Conservation (phyloP, 352 stramenopile genomes). For the Phytophthora crassamura region DNA sequence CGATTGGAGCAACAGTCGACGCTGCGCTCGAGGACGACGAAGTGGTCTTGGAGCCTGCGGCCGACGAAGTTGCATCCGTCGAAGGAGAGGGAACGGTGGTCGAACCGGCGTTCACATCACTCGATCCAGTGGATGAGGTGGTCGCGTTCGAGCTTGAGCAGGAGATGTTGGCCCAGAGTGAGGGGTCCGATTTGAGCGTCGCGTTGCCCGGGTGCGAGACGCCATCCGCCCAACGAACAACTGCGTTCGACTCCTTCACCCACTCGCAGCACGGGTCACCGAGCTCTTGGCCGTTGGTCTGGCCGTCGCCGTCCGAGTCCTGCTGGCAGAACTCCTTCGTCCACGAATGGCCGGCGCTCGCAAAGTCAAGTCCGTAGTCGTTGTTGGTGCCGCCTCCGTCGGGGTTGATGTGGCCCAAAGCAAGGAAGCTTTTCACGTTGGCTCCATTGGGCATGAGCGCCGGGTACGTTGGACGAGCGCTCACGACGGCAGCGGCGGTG, state of each 20-base stretch:
- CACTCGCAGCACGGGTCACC: conserved; percentile 85
- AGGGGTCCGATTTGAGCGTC: conserved; percentile 32
- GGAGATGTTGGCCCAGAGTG: conserved; percentile 40
- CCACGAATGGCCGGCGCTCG: conserved; percentile 33
- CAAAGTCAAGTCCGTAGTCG: conserved; percentile 53
- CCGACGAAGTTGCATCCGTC: conserved; percentile 15
- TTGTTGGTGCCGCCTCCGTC: conserved; percentile 43
- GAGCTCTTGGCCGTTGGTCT: conserved; percentile 87
- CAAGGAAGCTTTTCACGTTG: conserved; percentile 35
- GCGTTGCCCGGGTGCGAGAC: conserved; percentile 46
- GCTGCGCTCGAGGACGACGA: conserved; percentile 23
- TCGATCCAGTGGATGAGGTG: conserved; percentile 18
- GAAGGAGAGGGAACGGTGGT: background rate
- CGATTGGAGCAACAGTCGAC: conserved; percentile 23
- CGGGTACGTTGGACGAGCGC: conserved; percentile 33
- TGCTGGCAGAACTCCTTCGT: conserved; percentile 56
- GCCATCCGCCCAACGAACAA: conserved; percentile 28
- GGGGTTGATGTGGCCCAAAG: conserved; percentile 45
- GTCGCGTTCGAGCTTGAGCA: conserved; percentile 14
- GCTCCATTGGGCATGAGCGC: conserved; percentile 40
- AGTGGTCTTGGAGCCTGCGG: background rate
- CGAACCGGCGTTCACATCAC: conserved; percentile 15
- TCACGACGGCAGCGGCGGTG: conserved; percentile 20
- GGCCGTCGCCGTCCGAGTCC: conserved; percentile 81
- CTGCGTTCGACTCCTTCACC: conserved; percentile 36